Percentiles rank a stretch among this genome's conserved stretches.
Conservation (phyloP, 1,284 basidiomycete genomes). For the Porodaedalea pini region DNA sequence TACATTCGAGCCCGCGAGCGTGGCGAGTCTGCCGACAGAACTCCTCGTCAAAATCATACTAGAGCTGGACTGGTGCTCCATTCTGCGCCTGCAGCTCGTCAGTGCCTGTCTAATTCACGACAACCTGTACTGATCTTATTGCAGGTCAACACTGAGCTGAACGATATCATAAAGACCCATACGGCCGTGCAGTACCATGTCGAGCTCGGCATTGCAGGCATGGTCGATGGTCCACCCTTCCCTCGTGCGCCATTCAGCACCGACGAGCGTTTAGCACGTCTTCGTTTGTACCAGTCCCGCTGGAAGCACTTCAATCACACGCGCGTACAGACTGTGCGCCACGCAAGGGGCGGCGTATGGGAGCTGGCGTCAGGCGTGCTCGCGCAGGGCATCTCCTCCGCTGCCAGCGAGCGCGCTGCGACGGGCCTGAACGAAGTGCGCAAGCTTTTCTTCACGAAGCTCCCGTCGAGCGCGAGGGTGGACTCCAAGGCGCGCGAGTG, state of each 20-base stretch:
- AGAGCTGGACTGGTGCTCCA: slow-evolving; percentile 30
- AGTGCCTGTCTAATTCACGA: slow-evolving; percentile 21
- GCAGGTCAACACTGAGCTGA: slow-evolving; percentile 46
- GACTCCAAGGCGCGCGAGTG: slow-evolving; percentile 39
- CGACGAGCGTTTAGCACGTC: slow-evolving; percentile 38
- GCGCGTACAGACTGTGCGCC: slow-evolving; percentile 34
- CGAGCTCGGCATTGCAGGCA: slow-evolving; percentile 48
- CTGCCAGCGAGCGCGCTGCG: slow-evolving; percentile 39
- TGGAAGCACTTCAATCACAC: slow-evolving; percentile 47
- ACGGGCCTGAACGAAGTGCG: slow-evolving; percentile 13
- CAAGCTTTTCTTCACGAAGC: slow-evolving; percentile 18
- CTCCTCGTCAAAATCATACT: slow-evolving; percentile 29
- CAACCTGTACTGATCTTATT: background rate
- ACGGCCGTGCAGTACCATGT: slow-evolving; percentile 47
- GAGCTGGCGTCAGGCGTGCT: slow-evolving; percentile 61
- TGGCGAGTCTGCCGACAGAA: slow-evolving; percentile 31
- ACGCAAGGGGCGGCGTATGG: slow-evolving; percentile 37
- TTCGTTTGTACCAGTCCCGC: slow-evolving; percentile 42
- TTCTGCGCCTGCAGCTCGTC: slow-evolving; percentile 42
- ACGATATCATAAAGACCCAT: slow-evolving; percentile 35
- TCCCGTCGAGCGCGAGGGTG: slow-evolving; percentile 16
- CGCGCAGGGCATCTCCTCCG: slow-evolving; percentile 38
- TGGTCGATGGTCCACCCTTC: slow-evolving; percentile 40
- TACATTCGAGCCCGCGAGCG: background rate
- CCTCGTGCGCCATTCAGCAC: slow-evolving; percentile 24